Percentiles rank a stretch among this genome's conserved stretches.
Conservation (phyloP, 148 eudicot species). For the Fagopyrum esculentum region DNA sequence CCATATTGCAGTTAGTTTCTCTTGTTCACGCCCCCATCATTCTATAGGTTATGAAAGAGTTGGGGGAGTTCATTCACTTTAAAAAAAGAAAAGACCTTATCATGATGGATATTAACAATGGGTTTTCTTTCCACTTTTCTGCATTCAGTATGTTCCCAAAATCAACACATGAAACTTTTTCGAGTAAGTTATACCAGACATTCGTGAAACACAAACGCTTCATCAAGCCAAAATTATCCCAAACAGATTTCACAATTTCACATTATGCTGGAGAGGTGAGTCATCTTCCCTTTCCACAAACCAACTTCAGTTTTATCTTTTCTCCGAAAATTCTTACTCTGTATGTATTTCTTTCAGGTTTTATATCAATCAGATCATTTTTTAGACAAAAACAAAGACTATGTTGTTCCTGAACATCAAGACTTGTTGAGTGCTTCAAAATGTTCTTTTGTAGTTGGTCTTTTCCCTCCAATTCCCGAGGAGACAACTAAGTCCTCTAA, state of each 20-base stretch:
- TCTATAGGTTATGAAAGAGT: neutral
- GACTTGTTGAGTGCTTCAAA: slow-evolving; percentile 84
- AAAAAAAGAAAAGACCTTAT: neutral
- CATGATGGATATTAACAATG: neutral
- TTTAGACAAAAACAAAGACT: slow-evolving; percentile 95
- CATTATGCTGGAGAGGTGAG: slow-evolving; percentile 99
- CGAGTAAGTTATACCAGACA: slow-evolving; percentile 88
- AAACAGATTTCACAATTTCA: slow-evolving; percentile 83
- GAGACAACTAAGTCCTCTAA: slow-evolving; percentile 82
- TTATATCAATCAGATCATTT: slow-evolving; percentile 84
- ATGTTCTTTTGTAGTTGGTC: slow-evolving; percentile 76
- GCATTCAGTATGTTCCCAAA: slow-evolving; percentile 94
- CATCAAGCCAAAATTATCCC: slow-evolving; percentile 88
- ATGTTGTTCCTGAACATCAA: slow-evolving; percentile 96
- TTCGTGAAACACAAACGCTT: slow-evolving; percentile 79
- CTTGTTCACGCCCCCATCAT: neutral
- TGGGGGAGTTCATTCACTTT: neutral
- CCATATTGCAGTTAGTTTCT: neutral
- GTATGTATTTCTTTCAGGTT: slow-evolving; percentile 42
- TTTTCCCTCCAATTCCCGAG: slow-evolving; percentile 73
- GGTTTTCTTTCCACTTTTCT: neutral
- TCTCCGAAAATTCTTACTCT: slow-evolving; percentile 12
- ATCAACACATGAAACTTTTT: slow-evolving; percentile 94
- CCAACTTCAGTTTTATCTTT: slow-evolving; percentile 2
- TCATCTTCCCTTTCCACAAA: slow-evolving; percentile 7